phyloP scores from a whole-genome alignment of 805 yeast species.

The Kazachstania psychrophila region DNA sequence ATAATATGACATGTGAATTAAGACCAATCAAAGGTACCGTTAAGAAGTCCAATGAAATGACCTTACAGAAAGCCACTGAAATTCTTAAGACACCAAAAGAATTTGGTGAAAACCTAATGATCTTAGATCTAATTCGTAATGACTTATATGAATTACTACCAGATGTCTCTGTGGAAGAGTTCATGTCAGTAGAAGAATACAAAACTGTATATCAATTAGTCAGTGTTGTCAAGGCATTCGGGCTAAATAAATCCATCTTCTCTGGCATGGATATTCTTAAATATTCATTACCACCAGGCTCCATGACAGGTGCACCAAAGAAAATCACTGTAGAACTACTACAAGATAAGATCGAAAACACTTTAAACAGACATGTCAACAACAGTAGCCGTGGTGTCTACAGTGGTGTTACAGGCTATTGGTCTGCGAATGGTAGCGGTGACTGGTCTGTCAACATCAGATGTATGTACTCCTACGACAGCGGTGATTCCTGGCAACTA shows the following conservation, averaged over 20 bases:
- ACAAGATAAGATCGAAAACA: conserved; percentile 33
- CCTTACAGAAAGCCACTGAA: conserved; percentile 47
- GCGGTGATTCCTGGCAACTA: conserved; percentile 55
- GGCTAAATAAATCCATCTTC: conserved; percentile 21
- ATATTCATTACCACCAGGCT: conserved; percentile 88
- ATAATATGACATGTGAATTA: conserved; percentile 53
- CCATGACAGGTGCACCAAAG: conserved; percentile 99
- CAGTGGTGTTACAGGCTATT: conserved; percentile 92
- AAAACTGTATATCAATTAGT: conserved; percentile 85
- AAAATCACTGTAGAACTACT: conserved; percentile 81
- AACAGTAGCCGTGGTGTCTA: conserved; percentile 60
- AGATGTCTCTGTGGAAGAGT: conserved; percentile 58
- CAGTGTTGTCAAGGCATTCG: conserved; percentile 68
- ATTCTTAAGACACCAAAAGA: conserved; percentile 81
- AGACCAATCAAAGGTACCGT: conserved; percentile 97
- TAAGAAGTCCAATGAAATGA: conserved; percentile 47
- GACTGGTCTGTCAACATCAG: conserved; percentile 97
- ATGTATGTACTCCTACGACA: conserved; percentile 58
- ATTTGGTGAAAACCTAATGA: conserved; percentile 92
- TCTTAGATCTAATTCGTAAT: conserved; percentile 89
- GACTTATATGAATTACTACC: conserved; percentile 65
- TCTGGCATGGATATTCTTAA: conserved; percentile 73
- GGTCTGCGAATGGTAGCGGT: conserved; percentile 78
- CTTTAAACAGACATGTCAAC: conserved; percentile 27
- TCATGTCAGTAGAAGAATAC: conserved; percentile 91